Evolutionary conservation across 2,329 filamentous ascomycete genomes (phyloP).

Genomic region (Aspergillus hiratsukae): DNA sequence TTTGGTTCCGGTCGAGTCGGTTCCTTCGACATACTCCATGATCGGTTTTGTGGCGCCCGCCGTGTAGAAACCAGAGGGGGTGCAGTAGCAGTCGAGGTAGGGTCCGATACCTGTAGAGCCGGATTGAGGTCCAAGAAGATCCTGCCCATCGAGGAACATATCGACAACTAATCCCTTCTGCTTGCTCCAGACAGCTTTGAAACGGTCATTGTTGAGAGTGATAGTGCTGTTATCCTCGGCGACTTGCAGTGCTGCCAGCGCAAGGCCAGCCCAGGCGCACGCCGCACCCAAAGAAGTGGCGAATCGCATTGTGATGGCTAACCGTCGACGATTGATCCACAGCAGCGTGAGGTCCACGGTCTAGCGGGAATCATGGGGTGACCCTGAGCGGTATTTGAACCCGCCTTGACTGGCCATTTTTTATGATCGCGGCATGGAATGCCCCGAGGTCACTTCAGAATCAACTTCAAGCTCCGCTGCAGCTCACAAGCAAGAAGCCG

Average conservation of each 20-base stretch:
- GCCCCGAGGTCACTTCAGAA: neutral
- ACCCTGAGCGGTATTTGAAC: neutral
- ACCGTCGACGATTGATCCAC: neutral
- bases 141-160: slow-evolving; percentile 45
- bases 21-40: slow-evolving; percentile 50
- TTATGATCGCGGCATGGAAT: slow-evolving; percentile 3
- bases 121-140: slow-evolving; percentile 48
- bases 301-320: slow-evolving; percentile 7
- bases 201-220: slow-evolving; percentile 41
- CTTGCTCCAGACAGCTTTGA: slow-evolving; percentile 44
- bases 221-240: slow-evolving; percentile 19
- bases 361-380: neutral
- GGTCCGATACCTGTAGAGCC: slow-evolving; percentile 50
- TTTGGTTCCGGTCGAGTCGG: slow-evolving; percentile 46
- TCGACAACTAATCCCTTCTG: slow-evolving; percentile 38
- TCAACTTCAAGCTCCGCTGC: neutral
- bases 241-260: slow-evolving; percentile 15
- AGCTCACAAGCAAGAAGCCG: neutral
- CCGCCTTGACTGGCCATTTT: neutral
- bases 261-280: slow-evolving; percentile 7
- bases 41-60: slow-evolving; percentile 49
- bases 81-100: slow-evolving; percentile 63
- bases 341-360: neutral
- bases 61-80: slow-evolving; percentile 56
- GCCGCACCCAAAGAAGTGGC: slow-evolving; percentile 1